Evolutionary conservation across 257 asterid genomes (phyloP).

Genomic region (Capsicum rhomboideum): DNA sequence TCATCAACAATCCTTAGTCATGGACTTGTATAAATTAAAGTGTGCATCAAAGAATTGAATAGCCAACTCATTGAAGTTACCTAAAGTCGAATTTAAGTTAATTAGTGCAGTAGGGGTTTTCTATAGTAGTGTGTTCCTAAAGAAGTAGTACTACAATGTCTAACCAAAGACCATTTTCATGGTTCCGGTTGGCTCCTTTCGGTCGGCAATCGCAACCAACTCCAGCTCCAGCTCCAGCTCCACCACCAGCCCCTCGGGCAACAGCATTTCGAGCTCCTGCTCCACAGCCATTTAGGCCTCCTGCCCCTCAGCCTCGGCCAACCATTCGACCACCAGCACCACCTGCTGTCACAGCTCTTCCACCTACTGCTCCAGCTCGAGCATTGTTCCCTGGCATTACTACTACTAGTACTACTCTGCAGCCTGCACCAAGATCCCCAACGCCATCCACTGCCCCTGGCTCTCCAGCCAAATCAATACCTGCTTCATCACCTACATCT

Average conservation of each 20-base stretch:
- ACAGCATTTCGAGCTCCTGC: neutral
- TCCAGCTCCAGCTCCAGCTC: neutral
- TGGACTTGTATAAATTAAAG: neutral
- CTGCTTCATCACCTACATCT: slow-evolving; percentile 3
- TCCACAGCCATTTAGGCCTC: neutral
- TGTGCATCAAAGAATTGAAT: neutral
- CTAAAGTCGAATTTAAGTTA: neutral
- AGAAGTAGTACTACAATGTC: neutral
- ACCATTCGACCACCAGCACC: neutral
- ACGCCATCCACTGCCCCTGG: slow-evolving; percentile 9
- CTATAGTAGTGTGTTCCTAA: neutral
- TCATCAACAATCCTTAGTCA: neutral
- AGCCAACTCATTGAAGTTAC: neutral
- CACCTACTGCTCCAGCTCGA: neutral
- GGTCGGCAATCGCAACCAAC: neutral
- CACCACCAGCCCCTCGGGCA: neutral
- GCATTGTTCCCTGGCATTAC: neutral
- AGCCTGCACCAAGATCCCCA: slow-evolving; percentile 13
- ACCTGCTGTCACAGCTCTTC: neutral
- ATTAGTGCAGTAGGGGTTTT: neutral
- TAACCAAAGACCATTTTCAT: slow-evolving; percentile 2
- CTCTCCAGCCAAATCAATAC: slow-evolving; percentile 8
- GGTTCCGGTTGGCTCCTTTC: slow-evolving; percentile 4
- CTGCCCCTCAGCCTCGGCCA: neutral
- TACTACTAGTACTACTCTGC: neutral